phyloP scores from a whole-genome alignment of 768 basidiomycete species.

The Leccinum arenicola region DNA sequence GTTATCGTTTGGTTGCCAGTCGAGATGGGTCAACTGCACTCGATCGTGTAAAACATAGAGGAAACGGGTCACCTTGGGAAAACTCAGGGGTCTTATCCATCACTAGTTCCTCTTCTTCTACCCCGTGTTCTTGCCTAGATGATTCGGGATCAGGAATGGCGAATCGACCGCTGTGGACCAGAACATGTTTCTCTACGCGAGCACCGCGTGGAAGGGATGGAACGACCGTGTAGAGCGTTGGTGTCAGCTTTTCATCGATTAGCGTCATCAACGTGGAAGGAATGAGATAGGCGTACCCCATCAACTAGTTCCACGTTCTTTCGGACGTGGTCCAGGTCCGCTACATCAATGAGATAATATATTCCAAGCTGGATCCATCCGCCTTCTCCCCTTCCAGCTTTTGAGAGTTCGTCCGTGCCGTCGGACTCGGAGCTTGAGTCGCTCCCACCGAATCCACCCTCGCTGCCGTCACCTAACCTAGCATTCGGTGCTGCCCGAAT shows the following conservation, averaged over 20 bases:
- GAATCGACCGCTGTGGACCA: constrained; percentile 66
- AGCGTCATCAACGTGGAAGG: not conserved
- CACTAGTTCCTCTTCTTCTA: constrained; percentile 35
- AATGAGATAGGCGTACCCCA: constrained; percentile 17
- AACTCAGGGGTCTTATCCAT: constrained; percentile 38
- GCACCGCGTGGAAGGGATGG: constrained; percentile 71
- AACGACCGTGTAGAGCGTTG: constrained; percentile 59
- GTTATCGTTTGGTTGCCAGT: not conserved
- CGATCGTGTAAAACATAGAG: not conserved
- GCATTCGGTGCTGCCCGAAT: constrained; percentile 51
- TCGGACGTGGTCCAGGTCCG: constrained; percentile 41
- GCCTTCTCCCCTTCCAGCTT: constrained; percentile 20
- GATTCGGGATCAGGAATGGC: constrained; percentile 30
- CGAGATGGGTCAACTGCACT: not conserved
- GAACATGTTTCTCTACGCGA: constrained; percentile 70
- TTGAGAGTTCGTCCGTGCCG: constrained; percentile 35
- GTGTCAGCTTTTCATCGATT: constrained; percentile 20
- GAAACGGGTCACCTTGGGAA: constrained; percentile 37
- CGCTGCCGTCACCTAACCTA: constrained; percentile 29
- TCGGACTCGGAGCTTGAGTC: constrained; percentile 5
- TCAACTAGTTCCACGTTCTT: constrained; percentile 32
- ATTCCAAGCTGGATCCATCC: constrained; percentile 64
- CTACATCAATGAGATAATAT: constrained; percentile 61
- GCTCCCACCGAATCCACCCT: constrained; percentile 25
- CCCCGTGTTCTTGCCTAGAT: constrained; percentile 29